These are phyloP conservation scores for Tetracladium setigerum DNA, from an alignment of 495 filamentous ascomycete species.

Conservation along the genomic window DNA sequence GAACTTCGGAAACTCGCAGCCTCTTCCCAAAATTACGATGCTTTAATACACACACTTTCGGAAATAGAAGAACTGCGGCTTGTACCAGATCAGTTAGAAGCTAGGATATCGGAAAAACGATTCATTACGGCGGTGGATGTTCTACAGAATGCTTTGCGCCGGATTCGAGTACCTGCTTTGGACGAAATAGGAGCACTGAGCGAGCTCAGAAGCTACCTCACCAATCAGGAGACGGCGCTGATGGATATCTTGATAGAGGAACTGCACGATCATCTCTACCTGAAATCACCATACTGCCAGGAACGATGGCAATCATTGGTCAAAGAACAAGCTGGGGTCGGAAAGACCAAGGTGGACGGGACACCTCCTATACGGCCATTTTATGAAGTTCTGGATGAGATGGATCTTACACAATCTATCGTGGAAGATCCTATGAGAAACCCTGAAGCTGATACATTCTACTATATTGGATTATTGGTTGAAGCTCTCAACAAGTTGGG, in stretches of 20 bases:
- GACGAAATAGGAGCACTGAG: constrained; percentile 85
- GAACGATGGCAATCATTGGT: constrained; percentile 80
- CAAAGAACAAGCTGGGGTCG: constrained; percentile 35
- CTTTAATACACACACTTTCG: constrained; percentile 74
- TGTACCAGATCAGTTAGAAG: constrained; percentile 90
- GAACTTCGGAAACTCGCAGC: constrained; percentile 83
- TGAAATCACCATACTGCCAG: constrained; percentile 94
- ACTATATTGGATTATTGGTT: constrained; percentile 80
- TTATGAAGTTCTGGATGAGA: constrained; percentile 68
- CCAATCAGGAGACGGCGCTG: constrained; percentile 83
- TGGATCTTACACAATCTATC: constrained; percentile 61
- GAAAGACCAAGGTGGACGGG: constrained; percentile 35
- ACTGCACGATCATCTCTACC: constrained; percentile 91
- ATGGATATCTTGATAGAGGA: constrained; percentile 96
- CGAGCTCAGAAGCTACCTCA: constrained; percentile 80
- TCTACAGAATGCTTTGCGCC: constrained; percentile 74
- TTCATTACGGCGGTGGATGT: constrained; percentile 91
- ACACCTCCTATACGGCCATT: constrained; percentile 44
- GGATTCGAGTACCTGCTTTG: constrained; percentile 78
- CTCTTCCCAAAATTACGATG: constrained; percentile 84
- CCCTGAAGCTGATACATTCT: constrained; percentile 89
- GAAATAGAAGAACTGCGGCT: constrained; percentile 83
- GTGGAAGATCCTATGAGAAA: constrained; percentile 84
- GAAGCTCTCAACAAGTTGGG: constrained; percentile 87
- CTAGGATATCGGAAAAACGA: constrained; percentile 88